phyloP scores from a whole-genome alignment of 129 eudicot species.

The Ambrosia trifida region DNA sequence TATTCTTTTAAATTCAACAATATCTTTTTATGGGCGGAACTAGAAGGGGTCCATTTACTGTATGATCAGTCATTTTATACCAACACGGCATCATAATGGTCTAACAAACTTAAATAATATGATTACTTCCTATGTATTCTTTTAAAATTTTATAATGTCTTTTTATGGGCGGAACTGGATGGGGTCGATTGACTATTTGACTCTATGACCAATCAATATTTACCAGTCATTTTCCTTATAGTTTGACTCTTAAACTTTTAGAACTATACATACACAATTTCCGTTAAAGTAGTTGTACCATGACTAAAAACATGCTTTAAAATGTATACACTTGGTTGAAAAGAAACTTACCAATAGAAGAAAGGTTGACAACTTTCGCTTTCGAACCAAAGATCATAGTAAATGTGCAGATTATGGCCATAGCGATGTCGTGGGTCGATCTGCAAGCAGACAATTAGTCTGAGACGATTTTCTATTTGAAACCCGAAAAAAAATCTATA shows the following conservation, averaged over 20 bases:
- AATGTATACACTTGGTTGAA: neutral
- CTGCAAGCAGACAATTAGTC: constrained; percentile 38
- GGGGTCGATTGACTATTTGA: too few species aligned
- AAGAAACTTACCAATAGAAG: constrained; percentile 66
- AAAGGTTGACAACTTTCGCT: constrained; percentile 85
- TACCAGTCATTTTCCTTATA: too few species aligned
- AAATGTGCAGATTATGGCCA: constrained; percentile 79
- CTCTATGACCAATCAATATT: too few species aligned
- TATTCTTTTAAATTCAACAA: too few species aligned
- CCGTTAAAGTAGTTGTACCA: neutral
- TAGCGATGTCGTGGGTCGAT: constrained; percentile 96
- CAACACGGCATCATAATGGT: too few species aligned
- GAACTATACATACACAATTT: neutral
- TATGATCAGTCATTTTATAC: too few species aligned
- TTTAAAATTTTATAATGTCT: too few species aligned
- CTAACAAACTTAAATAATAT: too few species aligned
- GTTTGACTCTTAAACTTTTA: constrained; percentile 1
- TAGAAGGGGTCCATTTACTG: too few species aligned
- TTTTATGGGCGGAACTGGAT: too few species aligned
- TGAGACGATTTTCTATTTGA: neutral
- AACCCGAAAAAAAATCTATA: neutral
- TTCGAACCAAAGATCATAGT: constrained; percentile 73
- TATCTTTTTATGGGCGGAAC: too few species aligned
- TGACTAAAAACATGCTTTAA: neutral
- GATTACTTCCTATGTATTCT: too few species aligned